Evolutionary conservation across 768 basidiomycete genomes (phyloP).

Genomic region (Holtermannia corniformis): DNA sequence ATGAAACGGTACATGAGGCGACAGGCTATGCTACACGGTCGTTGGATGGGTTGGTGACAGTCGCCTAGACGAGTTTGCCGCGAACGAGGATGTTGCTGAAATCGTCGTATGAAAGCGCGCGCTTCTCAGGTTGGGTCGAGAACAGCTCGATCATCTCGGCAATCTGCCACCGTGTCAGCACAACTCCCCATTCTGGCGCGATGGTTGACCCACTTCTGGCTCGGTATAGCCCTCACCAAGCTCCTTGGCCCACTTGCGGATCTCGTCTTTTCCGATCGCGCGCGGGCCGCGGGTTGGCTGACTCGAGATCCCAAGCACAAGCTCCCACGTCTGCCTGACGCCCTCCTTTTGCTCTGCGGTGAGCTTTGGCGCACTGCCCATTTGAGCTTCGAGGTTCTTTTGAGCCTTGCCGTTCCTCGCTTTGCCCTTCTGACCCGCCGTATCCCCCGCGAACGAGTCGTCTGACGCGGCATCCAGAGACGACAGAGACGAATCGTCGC

Average conservation of each 20-base stretch:
- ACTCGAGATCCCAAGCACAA: constrained; percentile 21
- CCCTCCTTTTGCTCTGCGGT: constrained; percentile 26
- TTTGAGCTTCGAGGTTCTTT: constrained; percentile 3
- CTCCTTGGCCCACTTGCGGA: constrained; percentile 28
- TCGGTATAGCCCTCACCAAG: constrained; percentile 39
- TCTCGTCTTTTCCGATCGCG: constrained; percentile 30
- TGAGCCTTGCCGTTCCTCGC: neutral
- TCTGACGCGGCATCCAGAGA: neutral
- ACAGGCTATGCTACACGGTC: too few species aligned
- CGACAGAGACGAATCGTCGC: constrained; percentile 4
- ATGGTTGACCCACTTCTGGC: constrained; percentile 28
- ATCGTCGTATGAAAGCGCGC: constrained; percentile 37
- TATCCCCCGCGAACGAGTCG: neutral
- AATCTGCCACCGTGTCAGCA: constrained; percentile 20
- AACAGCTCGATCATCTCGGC: constrained; percentile 40
- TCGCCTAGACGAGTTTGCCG: constrained; percentile 29
- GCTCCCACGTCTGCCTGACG: constrained; percentile 34
- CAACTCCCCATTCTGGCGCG: neutral
- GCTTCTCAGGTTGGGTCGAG: constrained; percentile 35
- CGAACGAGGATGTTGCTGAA: constrained; percentile 33
- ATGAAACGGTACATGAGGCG: too few species aligned
- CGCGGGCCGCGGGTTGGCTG: constrained; percentile 3
- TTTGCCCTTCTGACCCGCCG: neutral
- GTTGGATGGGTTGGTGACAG: too few species aligned
- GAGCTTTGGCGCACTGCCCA: constrained; percentile 13